Percentiles rank a stretch among this genome's conserved stretches.
Conservation (phyloP, 2,329 filamentous ascomycete species). For the Aspergillus fumigatiaffinis region DNA sequence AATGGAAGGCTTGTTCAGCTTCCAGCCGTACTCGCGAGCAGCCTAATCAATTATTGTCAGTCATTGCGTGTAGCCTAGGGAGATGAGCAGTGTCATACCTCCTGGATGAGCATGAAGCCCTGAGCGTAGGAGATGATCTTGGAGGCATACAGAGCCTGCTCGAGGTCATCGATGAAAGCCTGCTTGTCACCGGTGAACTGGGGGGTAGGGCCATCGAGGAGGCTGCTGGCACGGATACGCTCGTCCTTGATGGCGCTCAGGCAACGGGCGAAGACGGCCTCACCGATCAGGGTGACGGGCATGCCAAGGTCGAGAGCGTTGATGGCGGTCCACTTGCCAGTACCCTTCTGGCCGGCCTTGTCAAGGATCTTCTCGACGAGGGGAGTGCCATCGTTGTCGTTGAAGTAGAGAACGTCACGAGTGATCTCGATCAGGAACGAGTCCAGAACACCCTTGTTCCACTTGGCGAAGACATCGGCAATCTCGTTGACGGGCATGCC, state of each 20-base stretch:
- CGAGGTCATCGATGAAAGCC: slow-evolving; percentile 92
- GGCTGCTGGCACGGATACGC: slow-evolving; percentile 74
- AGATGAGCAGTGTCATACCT: slow-evolving; percentile 55
- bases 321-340: slow-evolving; percentile 99
- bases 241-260: slow-evolving; percentile 91
- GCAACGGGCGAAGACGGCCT: slow-evolving; percentile 94
- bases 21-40: slow-evolving; percentile 93
- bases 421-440: slow-evolving; percentile 99
- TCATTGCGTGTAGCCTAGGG: slow-evolving; percentile 3
- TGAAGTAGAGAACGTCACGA: slow-evolving; percentile 96
- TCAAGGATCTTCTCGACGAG: slow-evolving; percentile 99
- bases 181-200: slow-evolving; percentile 87
- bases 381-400: slow-evolving; percentile 85
- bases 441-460: slow-evolving; percentile 98
- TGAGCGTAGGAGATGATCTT: slow-evolving; percentile 99
- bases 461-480: slow-evolving; percentile 86
- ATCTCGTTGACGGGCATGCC: slow-evolving; percentile 90
- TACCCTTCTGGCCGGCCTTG: slow-evolving; percentile 98
- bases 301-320: slow-evolving; percentile 97
- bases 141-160: slow-evolving; percentile 97
- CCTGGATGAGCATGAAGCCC: slow-evolving; percentile 99
- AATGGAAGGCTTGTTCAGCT: slow-evolving; percentile 99
- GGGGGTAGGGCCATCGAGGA: slow-evolving; percentile 72
- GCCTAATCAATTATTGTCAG: slow-evolving; percentile 53
- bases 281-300: slow-evolving; percentile 96